Conservation (phyloP, 495 filamentous ascomycete species). For the Geoglossum glabrum region DNA sequence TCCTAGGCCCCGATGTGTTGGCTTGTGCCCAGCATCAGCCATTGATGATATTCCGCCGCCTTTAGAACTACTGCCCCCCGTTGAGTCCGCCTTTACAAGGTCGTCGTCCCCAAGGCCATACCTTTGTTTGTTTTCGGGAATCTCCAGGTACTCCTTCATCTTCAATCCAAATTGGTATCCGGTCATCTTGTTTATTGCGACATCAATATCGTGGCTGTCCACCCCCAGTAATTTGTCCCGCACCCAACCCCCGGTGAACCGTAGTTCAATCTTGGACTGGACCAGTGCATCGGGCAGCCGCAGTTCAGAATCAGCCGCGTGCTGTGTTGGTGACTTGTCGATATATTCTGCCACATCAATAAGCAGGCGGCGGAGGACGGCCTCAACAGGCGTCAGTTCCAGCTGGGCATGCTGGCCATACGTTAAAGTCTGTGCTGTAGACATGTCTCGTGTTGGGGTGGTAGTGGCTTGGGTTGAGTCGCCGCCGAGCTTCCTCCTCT, state of each 20-base stretch:
- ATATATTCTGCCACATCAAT: slow-evolving; percentile 56
- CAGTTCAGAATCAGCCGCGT: slow-evolving; percentile 3
- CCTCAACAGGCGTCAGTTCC: slow-evolving; percentile 43
- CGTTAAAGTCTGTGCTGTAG: background rate
- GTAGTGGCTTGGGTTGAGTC: background rate
- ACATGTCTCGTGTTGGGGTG: background rate
- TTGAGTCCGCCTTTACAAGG: slow-evolving; percentile 7
- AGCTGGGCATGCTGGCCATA: slow-evolving; percentile 12
- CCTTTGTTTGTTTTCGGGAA: slow-evolving; percentile 20
- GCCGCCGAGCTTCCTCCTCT: background rate
- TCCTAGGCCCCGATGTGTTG: slow-evolving; percentile 14
- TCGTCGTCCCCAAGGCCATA: slow-evolving; percentile 15
- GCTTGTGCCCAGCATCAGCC: background rate
- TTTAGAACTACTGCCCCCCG: slow-evolving; percentile 4
- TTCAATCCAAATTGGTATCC: slow-evolving; percentile 57
- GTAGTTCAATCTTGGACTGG: slow-evolving; percentile 30
- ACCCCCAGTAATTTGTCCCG: slow-evolving; percentile 80
- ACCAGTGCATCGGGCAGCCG: slow-evolving; percentile 22
- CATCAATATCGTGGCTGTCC: slow-evolving; percentile 78
- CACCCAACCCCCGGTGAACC: slow-evolving; percentile 97
- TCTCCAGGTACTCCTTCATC: slow-evolving; percentile 29
- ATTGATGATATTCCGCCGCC: slow-evolving; percentile 5
- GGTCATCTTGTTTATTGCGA: slow-evolving; percentile 88
- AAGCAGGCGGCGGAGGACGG: slow-evolving; percentile 45
- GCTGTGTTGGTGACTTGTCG: slow-evolving; percentile 15